Evolutionary conservation across 352 stramenopile species (phyloP).

Genomic region (Globisporangium heterothallicum): DNA sequence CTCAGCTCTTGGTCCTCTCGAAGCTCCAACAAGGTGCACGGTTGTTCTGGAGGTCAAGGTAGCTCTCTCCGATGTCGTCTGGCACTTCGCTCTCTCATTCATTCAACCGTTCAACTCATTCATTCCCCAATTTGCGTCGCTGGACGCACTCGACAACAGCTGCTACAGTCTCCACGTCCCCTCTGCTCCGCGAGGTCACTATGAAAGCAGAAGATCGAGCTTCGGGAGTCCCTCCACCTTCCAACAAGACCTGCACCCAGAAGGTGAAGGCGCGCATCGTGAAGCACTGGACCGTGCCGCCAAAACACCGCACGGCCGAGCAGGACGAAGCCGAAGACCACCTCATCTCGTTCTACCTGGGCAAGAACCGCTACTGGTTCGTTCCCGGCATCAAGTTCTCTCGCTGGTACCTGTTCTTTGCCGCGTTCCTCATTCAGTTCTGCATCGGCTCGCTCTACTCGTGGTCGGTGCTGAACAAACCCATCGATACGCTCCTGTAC

Average conservation of each 20-base stretch:
- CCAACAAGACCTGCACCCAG: conserved; percentile 26
- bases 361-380: conserved; percentile 46
- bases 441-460: conserved; percentile 72
- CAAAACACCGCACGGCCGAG: conserved; percentile 30
- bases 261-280: conserved; percentile 22
- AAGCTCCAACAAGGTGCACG: background rate
- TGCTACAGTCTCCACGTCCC: background rate
- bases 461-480: conserved; percentile 73
- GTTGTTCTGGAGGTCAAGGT: background rate
- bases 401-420: conserved; percentile 62
- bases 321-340: conserved; percentile 52
- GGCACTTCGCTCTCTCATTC: too few relatives aligned
- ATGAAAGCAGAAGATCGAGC: background rate
- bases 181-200: background rate
- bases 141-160: background rate
- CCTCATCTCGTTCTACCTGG: conserved; percentile 44
- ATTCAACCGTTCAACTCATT: background rate
- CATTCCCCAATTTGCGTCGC: conserved; percentile 21
- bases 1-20: background rate
- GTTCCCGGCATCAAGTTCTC: conserved; percentile 41
- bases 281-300: conserved; percentile 46
- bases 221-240: background rate
- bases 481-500: conserved; percentile 53
- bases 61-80: too few relatives aligned
- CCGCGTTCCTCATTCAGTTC: conserved; percentile 61